Base-by-base conservation (phyloP, 2,329 filamentous ascomycete genomes). In the Colletotrichum liaoningense region DNA sequence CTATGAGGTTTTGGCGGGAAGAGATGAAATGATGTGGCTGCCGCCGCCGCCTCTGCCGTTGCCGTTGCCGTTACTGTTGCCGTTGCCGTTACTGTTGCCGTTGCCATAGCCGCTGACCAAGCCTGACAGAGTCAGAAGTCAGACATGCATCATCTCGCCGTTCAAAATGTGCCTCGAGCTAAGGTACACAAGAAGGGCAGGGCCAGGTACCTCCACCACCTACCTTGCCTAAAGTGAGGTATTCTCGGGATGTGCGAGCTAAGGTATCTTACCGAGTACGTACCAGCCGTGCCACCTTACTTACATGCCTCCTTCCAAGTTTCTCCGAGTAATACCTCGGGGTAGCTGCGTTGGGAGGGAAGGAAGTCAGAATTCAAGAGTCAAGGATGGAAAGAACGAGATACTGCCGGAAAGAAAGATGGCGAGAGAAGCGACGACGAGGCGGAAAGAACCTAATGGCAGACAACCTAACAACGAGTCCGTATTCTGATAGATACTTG, bases 41-140 rank as follows among this genome's bases (percentile, higher is more conserved):
- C 22, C 56, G 66, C 54, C 68, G 63, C 35, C 49, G 67, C 67
- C 72, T 9, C 60, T 60, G 68, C 72, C 64, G 22, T 65, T 58
- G 49, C 67, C 60, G 69, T 28, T 22, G 26, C 72, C 64, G 22
- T 65, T 58, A 42, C 67, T 57, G 69, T 28, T 22, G 26, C 71
- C 33, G 38, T 54, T 62, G 26, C 26, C 26, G 26, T 26, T 42
- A 49, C 46, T 35, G 38, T 26, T 52, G 62, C 71, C 33, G 38
- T 54, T 62, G 52, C 46, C 33, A 14, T 60, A 56, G 26, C 30
- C n/a, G 65, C 65, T 72, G 52, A 64, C 66, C 65, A 69, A 72
- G 69, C 59, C 66, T 56, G 65, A 30, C 66, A 57, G 65, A 69
- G 52, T 22, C 28, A 49, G 24, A 24, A 33, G 33, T 28, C 16